phyloP scores from a whole-genome alignment of 108 stramenopile genomes.

The Cyclostephanos invisitatus region DNA sequence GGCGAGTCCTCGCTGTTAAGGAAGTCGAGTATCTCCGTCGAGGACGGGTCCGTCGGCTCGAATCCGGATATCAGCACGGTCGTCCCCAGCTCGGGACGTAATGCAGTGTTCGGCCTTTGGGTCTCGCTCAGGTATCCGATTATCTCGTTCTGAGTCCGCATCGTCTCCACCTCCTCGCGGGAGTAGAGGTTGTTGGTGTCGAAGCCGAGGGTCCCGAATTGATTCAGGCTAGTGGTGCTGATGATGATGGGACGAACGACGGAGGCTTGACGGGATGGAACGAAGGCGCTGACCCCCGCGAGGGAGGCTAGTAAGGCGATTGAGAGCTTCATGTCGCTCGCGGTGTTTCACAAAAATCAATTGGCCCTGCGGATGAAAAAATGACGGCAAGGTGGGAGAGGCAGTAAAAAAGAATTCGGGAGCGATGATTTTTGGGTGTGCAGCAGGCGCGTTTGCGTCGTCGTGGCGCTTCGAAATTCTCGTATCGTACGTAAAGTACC shows the following conservation, averaged over 20 bases:
- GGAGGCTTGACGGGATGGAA: slow-evolving; percentile 18
- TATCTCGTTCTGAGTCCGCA: slow-evolving; percentile 19
- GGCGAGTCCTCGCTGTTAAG: slow-evolving; percentile 78
- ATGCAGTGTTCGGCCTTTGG: not conserved
- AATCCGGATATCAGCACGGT: slow-evolving; percentile 45
- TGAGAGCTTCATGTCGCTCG: slow-evolving; percentile 29
- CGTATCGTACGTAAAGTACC: too few relatives aligned
- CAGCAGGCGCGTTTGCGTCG: too few relatives aligned
- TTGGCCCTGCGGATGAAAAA: not conserved
- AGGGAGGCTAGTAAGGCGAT: slow-evolving; percentile 27
- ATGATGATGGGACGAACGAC: not conserved
- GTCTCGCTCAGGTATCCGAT: slow-evolving; percentile 10
- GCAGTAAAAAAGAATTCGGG: not conserved
- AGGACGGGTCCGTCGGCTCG: slow-evolving; percentile 52
- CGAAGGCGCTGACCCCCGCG: slow-evolving; percentile 30
- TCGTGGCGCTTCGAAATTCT: too few relatives aligned
- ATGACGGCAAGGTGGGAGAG: not conserved
- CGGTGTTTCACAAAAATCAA: not conserved
- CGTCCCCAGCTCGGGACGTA: slow-evolving; percentile 36
- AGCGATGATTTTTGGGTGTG: too few relatives aligned
- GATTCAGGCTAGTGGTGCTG: slow-evolving; percentile 20
- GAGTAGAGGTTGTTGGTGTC: slow-evolving; percentile 33
- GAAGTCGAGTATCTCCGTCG: slow-evolving; percentile 76
- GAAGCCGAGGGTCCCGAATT: slow-evolving; percentile 42
- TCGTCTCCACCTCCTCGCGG: slow-evolving; percentile 16